phyloP scores from a whole-genome alignment of 192 early-diverging fungal genomes.

The Rhizophagus prolifer region DNA sequence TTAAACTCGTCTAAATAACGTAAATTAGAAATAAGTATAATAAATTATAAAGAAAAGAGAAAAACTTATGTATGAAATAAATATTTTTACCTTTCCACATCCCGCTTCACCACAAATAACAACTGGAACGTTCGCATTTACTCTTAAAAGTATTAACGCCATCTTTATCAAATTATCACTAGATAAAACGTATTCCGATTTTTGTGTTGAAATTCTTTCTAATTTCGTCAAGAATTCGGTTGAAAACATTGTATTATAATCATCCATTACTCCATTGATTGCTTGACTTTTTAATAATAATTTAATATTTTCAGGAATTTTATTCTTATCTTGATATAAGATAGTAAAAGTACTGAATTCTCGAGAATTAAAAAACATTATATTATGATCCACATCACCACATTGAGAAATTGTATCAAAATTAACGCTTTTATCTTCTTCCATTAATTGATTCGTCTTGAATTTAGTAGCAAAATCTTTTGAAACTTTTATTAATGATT shows the following conservation, averaged over 20 bases:
- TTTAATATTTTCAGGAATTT: conserved; percentile 12
- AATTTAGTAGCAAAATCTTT: conserved; percentile 10
- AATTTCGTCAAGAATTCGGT: background rate
- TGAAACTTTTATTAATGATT: conserved; percentile 16
- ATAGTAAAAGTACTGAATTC: background rate
- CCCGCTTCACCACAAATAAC: conserved; percentile 23
- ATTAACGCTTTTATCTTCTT: background rate
- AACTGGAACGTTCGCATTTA: conserved; percentile 15
- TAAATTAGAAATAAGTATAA: background rate
- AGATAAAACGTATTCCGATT: background rate
- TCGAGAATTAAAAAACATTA: conserved; percentile 16
- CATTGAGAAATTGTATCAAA: background rate
- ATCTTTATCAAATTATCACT: conserved; percentile 28
- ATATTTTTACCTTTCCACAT: conserved; percentile 20
- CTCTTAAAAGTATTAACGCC: conserved; percentile 22
- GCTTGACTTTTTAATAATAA: background rate
- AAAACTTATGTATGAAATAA: background rate
- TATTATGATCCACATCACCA: background rate
- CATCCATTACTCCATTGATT: background rate
- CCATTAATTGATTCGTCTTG: background rate
- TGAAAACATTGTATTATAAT: conserved; percentile 3
- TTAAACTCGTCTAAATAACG: conserved; percentile 15
- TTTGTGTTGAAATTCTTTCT: background rate
- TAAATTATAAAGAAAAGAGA: background rate
- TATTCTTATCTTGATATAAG: conserved; percentile 17